A percentile compares a stretch with the other conserved stretches of the same genome.
These are phyloP conservation scores for Fusarium sp. DNA, from an alignment of 2,329 filamentous ascomycete species.

Conservation along the genomic window DNA sequence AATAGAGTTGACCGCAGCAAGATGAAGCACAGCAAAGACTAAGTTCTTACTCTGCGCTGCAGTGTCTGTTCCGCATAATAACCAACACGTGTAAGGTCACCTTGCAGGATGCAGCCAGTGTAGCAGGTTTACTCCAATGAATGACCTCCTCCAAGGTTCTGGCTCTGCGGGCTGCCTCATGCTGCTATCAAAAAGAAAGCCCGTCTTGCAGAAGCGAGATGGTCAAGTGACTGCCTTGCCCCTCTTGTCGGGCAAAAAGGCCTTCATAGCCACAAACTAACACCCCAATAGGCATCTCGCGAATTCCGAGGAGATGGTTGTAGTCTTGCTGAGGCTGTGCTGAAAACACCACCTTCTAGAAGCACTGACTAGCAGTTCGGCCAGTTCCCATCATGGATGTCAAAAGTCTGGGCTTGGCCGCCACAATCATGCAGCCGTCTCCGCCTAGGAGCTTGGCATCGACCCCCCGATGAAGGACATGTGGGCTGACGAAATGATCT, in stretches of 20 bases:
- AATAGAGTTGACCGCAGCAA: background rate
- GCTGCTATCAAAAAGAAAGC: background rate
- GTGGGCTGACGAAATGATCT: background rate
- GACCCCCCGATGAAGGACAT: background rate
- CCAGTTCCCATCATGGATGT: background rate
- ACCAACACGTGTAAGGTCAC: background rate
- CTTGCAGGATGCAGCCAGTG: background rate
- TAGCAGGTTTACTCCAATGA: background rate
- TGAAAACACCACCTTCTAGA: background rate
- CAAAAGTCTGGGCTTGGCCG: slow-evolving; percentile 1
- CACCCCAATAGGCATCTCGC: background rate
- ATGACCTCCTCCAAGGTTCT: background rate
- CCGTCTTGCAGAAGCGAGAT: background rate
- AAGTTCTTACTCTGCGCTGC: background rate
- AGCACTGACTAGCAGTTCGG: background rate
- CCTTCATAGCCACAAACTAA: background rate
- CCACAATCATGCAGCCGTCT: background rate
- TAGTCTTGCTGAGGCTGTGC: background rate
- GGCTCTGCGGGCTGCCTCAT: background rate
- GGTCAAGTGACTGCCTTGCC: background rate
- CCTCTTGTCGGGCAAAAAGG: background rate
- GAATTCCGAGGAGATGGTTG: background rate
- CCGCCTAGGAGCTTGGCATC: background rate
- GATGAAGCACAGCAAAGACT: background rate
- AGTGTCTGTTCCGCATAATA: background rate